Evolutionary conservation across 805 yeast species (phyloP).

Genomic region (Zygoascus flipseniorum): DNA sequence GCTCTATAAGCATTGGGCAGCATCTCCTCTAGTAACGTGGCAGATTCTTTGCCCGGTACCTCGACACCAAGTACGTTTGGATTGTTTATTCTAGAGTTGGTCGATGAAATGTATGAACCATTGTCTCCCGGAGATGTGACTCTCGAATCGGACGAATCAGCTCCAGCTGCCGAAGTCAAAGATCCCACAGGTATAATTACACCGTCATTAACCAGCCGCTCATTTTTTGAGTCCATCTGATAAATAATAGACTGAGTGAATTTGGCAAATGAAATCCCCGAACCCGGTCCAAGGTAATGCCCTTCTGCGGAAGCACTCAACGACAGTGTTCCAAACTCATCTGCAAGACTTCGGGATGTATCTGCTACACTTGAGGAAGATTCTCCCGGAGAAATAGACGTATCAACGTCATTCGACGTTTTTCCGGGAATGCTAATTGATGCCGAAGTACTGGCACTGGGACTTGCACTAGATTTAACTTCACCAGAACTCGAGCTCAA

Average conservation of each 20-base stretch:
- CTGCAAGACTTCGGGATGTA: slow-evolving; percentile 1
- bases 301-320: slow-evolving; percentile 17
- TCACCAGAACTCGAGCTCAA: background rate
- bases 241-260: slow-evolving; percentile 15
- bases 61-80: background rate
- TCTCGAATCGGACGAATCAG: background rate
- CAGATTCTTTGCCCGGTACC: background rate
- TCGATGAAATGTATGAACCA: background rate
- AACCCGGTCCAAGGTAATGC: slow-evolving; percentile 19
- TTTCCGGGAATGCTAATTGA: background rate
- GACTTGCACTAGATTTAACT: background rate
- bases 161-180: background rate
- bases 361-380: background rate
- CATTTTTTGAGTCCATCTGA: slow-evolving; percentile 10
- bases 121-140: background rate
- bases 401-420: background rate
- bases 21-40: background rate
- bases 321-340: slow-evolving; percentile 13
- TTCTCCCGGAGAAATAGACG: background rate
- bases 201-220: slow-evolving; percentile 9
- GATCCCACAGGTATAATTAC: slow-evolving; percentile 1
- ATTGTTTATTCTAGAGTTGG: background rate
- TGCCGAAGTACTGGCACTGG: background rate
- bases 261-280: slow-evolving; percentile 18
- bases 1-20: slow-evolving; percentile 10